Evolutionary conservation across 1,139 yeast genomes (phyloP), one percentile per base, ranked within the genome.

Genomic region (Kazachstania sp.): DNA sequence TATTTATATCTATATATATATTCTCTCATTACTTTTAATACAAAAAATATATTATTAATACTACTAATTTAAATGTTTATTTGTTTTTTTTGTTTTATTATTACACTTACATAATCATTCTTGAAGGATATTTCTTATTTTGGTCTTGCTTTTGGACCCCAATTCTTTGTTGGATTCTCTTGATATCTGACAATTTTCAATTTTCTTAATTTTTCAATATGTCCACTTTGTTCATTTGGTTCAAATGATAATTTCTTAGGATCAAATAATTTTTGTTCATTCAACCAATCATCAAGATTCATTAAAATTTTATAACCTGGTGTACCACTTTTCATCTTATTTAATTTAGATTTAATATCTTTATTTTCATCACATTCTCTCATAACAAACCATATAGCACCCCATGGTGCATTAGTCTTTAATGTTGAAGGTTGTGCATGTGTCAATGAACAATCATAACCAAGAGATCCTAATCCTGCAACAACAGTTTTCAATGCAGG

Each of bases 131-230:
- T 31, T n/a, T n/a, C 39, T 38, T 49, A 43, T 41, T 49, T 51
- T 45, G 92, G 92, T 58, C 82, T 78, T 3, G 95, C 79, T 69
- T 85, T 86, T 36, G 97, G 98, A 0, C 98, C 98, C 98, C 98
- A 92, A 63, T 86, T 83, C 65, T 84, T 86, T 2, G 86, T 77
- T 12, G 98, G 98, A 63, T 90, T 90, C 60, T 83, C 88, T 65
- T 88, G 98, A 66, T 75, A 90, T 56, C 96, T 74, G 16, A 87
- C 87, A 63, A 90, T 78, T 67, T 87, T 87, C 51, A 86, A 72
- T 54, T 78, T 82, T 56, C 96, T 74, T 49, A 86, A 71, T 48
- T 69, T 71, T 53, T 79, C 79, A 46, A 84, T 66, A 51, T 71
- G 73, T 34, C 70, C 73, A 56, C 83, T 75, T 39, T 76, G 75